Percentiles rank a stretch among this genome's conserved stretches.
Conservation (phyloP, 2,329 filamentous ascomycete species). For the Diaporthe australafricana region DNA sequence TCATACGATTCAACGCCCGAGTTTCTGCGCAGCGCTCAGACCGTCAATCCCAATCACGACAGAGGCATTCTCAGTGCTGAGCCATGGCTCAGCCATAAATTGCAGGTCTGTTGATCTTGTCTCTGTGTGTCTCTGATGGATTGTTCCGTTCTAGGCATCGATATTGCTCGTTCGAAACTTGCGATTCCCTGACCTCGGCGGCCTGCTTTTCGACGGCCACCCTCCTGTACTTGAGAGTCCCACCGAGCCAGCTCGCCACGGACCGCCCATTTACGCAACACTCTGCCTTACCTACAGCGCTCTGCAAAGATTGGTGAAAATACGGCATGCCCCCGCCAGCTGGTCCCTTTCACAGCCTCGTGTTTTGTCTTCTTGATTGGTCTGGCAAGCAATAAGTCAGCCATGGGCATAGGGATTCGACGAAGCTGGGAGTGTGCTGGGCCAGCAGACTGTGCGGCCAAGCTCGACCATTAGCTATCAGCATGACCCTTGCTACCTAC, state of each 20-base stretch:
- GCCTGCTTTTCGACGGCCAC: neutral
- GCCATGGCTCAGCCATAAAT: neutral
- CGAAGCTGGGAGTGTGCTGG: neutral
- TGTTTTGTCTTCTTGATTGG: neutral
- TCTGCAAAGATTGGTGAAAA: neutral
- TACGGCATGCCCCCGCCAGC: neutral
- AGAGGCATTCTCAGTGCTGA: neutral
- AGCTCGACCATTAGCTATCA: neutral
- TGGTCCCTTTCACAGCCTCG: neutral
- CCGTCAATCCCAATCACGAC: neutral
- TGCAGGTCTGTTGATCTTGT: slow-evolving; percentile 1
- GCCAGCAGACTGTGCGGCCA: no score
- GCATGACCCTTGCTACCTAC: neutral
- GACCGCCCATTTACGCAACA: neutral
- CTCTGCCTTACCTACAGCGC: neutral
- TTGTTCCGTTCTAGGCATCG: neutral
- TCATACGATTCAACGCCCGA: slow-evolving; percentile 1
- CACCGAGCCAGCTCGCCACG: neutral
- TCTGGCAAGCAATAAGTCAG: neutral
- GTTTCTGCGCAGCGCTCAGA: neutral
- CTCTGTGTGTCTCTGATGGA: neutral
- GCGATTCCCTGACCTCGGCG: neutral
- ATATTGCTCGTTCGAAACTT: neutral
- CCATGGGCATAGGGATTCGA: neutral
- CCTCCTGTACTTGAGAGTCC: neutral